phyloP scores from a whole-genome alignment of 129 eudicot genomes.

The Pittosporum tobira region DNA sequence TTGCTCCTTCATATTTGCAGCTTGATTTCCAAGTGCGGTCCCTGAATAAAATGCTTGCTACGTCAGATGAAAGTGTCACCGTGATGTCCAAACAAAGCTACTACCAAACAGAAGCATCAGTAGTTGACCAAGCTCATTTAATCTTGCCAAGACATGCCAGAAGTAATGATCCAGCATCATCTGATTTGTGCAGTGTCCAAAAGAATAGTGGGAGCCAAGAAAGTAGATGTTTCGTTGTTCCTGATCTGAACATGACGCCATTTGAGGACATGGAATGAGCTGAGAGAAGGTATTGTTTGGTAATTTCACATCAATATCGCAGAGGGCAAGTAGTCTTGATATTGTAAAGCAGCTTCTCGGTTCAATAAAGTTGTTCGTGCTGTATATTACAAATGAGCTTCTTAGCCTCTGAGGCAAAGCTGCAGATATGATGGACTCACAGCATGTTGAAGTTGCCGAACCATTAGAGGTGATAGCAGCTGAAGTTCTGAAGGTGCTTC shows the following conservation, averaged over 20 bases:
- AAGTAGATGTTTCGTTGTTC: constrained; percentile 37
- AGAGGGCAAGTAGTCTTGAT: not conserved
- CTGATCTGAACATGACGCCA: constrained; percentile 56
- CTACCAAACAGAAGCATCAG: constrained; percentile 11
- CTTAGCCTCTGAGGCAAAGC: constrained; percentile 2
- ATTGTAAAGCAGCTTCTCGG: not conserved
- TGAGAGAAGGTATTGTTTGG: not conserved
- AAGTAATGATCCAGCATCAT: not conserved
- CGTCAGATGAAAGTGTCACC: constrained; percentile 3
- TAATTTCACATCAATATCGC: not conserved
- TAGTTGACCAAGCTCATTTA: constrained; percentile 2
- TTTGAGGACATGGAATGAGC: constrained; percentile 27
- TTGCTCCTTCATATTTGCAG: constrained; percentile 26
- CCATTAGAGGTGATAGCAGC: constrained; percentile 2
- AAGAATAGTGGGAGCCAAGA: constrained; percentile 9
- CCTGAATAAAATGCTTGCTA: constrained; percentile 7
- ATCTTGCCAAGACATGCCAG: constrained; percentile 6
- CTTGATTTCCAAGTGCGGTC: constrained; percentile 23
- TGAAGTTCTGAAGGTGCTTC: not conserved
- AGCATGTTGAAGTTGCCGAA: not conserved
- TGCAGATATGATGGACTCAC: not conserved
- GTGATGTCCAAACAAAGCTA: not conserved
- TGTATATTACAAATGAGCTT: not conserved
- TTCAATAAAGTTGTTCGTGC: not conserved
- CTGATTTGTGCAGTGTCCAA: constrained; percentile 9